Base-by-base conservation (phyloP, 306 rosid species). In the Parietaria judaica region DNA sequence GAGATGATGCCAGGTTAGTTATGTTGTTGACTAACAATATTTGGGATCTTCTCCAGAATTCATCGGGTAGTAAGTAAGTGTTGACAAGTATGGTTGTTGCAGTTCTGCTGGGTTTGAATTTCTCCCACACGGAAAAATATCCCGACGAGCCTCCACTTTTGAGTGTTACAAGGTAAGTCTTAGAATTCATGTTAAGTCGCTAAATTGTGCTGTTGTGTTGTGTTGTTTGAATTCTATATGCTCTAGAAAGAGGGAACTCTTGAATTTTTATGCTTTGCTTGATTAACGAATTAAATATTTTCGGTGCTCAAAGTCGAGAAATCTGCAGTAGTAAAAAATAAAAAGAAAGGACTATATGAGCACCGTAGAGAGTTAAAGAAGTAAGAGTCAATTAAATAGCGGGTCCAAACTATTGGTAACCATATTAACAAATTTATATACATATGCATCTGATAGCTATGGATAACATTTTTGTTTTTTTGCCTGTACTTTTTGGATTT, bases 121-220 rank as follows among this genome's bases (percentile, higher is more conserved):
- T 94, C 73, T 67, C 95, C 7, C 99, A 94, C 74, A 86, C 89
- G 65, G 87, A 88, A 76, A 94, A 54, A 51, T 94, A 94, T 83
- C 99, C 99, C 6, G 97, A 94, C n/a, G 99, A 94, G 67, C 94
- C 96, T 76, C 99, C 99, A 2, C 97, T 94, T 76, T 70, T 94
- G 72, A 94, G 81, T 66, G 72, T 94, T 73, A 86, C 63, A 78
- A 94, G 95, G 97, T 94, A 62, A 57, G 68, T 70, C 35, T 52
- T 47, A 51, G 31, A 23, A 0, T 44, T 12, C 59, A 35, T n/a
- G 31, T 38, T 11, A 52, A 14, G 34, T n/a, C 23, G 36, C 61
- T 11, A 44, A 50, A 7, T 10, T 39, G 56, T 52, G 57, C 50
- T 7, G 4, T 50, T 5, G n/a, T 68, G 14, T 47, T 61, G 41